Evolutionary conservation across 2,329 filamentous ascomycete species (phyloP).

Genomic region (Talaromyces islandicus): DNA sequence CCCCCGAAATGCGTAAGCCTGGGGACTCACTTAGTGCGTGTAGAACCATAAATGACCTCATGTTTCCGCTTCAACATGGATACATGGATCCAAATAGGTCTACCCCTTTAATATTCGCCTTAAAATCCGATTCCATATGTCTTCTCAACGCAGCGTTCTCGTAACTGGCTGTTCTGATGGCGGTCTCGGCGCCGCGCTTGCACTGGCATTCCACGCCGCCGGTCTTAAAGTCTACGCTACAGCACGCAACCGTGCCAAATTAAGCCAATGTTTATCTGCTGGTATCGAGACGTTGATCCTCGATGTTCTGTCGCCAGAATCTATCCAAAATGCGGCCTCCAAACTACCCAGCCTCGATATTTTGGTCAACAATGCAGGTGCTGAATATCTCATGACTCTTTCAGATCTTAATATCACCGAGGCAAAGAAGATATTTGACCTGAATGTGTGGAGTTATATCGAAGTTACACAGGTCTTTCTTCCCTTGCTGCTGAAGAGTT

Average conservation of each 20-base stretch:
- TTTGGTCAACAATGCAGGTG: slow-evolving; percentile 6
- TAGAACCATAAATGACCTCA: too few species aligned
- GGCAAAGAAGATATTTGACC: slow-evolving; percentile 1
- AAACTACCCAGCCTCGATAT: slow-evolving; percentile 1
- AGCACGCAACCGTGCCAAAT: background rate
- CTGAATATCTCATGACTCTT: background rate
- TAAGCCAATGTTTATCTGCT: background rate
- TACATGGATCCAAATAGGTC: too few species aligned
- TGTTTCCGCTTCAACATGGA: too few species aligned
- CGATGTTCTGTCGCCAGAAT: background rate
- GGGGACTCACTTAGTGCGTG: too few species aligned
- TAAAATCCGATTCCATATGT: background rate
- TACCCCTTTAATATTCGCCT: too few species aligned
- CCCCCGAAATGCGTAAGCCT: too few species aligned
- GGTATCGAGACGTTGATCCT: slow-evolving; percentile 3
- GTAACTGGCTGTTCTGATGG: slow-evolving; percentile 7
- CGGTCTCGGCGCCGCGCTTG: background rate
- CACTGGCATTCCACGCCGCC: background rate
- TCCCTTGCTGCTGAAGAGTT: slow-evolving; percentile 1
- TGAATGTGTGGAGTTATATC: slow-evolving; percentile 4
- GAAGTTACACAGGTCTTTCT: slow-evolving; percentile 1
- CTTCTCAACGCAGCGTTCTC: slow-evolving; percentile 1
- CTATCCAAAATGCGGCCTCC: background rate
- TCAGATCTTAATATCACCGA: background rate
- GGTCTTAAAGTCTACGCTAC: slow-evolving; percentile 4